Base-by-base conservation (phyloP, 2,329 filamentous ascomycete genomes). In the Purpureocillium takamizusanense region DNA sequence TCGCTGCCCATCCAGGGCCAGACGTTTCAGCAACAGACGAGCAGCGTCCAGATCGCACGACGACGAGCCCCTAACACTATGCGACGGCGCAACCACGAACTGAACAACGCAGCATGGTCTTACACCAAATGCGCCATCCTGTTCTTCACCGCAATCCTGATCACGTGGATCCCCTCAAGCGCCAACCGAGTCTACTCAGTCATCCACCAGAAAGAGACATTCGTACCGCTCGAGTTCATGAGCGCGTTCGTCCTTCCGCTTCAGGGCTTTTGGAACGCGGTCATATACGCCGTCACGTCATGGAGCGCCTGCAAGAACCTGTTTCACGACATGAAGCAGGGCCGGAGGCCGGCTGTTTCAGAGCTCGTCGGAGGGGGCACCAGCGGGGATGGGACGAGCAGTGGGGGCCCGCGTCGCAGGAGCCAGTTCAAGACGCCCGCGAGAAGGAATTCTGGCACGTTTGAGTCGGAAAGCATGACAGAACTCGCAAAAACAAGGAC, bases 251-350 rank as follows among this genome's bases (percentile, higher is more conserved):
- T 92, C 1, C 69, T 94, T 8, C 86, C 86, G 0, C 69, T 88
- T 0, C 86, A 94, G 54, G 86, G 86, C 0, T 84, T 89, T 51
- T 92, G 86, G 85, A 94, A 94, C 55, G 76, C 80, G 14, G 58
- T 84, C 41, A 86, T 94, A 47, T 94, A 92, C 59, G 61, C 78
- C 13, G 70, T 75, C 10, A 86, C 83, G 1, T 86, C 81, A 6
- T 76, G 78, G 68, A 60, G 72, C 36, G 80, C 80, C 0, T 80
- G 78, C 52, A 71, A 70, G 53, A 59, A 61, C 25, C 56, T 77
- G 21, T 60, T 56, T 38, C 49, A 51, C 9, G 65, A 69, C 34
- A 40, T 68, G n/a, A 42, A 48, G 34, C 41, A 47, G 37, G 49
- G 50, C 11, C 53, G 47, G 29, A 46, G 52, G 16, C 49, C 54